phyloP scores from a whole-genome alignment of 345 rosid genomes.

The Populus ilicifolia region DNA sequence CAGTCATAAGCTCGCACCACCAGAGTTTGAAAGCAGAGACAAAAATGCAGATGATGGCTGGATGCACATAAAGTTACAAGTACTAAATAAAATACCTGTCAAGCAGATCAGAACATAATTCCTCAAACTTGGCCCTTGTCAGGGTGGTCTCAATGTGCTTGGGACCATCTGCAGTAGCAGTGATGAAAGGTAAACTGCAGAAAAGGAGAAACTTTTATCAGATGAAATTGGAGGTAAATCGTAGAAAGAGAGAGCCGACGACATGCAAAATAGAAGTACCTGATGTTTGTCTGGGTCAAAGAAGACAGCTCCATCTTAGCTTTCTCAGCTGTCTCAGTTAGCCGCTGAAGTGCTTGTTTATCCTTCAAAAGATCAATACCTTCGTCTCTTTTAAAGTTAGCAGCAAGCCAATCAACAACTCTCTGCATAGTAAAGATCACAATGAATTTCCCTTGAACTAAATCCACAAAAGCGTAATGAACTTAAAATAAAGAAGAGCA shows the following conservation, averaged over 20 bases:
- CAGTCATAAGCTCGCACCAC: background rate
- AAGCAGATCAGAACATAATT: constrained; percentile 78
- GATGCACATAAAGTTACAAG: background rate
- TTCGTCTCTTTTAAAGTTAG: constrained; percentile 70
- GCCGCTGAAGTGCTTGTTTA: constrained; percentile 94
- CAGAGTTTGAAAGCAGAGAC: too few species aligned
- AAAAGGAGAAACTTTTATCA: background rate
- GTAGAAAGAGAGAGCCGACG: background rate
- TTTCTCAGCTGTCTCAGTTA: constrained; percentile 92
- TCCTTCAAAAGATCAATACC: constrained; percentile 95
- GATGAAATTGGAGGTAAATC: background rate
- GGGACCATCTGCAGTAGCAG: constrained; percentile 98
- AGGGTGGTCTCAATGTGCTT: constrained; percentile 92
- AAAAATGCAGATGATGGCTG: background rate
- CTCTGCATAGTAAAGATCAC: constrained; percentile 44
- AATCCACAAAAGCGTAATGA: background rate
- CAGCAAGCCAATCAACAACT: constrained; percentile 94
- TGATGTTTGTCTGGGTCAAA: constrained; percentile 82
- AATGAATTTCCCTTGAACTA: background rate
- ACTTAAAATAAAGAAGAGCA: background rate
- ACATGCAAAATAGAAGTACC: constrained; percentile 27
- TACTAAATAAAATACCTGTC: constrained; percentile 52
- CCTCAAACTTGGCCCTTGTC: constrained; percentile 91
- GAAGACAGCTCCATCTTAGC: constrained; percentile 98
- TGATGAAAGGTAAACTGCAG: constrained; percentile 89